Conservation (phyloP, 306 rosid genomes). For the Phaseolus lunatus region DNA sequence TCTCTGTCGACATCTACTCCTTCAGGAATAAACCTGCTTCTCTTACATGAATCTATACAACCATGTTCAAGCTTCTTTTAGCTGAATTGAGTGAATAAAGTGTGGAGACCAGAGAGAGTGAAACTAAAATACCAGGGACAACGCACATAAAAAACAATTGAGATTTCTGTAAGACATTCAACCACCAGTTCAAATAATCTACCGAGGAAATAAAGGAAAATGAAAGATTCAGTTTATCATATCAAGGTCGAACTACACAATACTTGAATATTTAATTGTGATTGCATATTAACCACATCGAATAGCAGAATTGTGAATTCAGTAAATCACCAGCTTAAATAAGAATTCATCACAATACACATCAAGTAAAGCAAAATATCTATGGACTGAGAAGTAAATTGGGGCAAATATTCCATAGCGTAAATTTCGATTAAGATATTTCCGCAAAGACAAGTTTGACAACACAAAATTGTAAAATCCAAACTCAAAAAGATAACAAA, state of each 20-base stretch:
- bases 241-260: not conserved
- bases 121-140: not conserved
- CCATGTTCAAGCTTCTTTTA: not conserved
- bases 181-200: not conserved
- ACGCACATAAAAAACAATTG: not conserved
- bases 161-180: not conserved
- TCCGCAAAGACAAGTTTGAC: conserved; percentile 13
- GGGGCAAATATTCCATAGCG: not conserved
- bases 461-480: conserved; percentile 42
- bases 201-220: not conserved
- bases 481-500: conserved; percentile 35
- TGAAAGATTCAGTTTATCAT: not conserved
- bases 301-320: not conserved
- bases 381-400: no score
- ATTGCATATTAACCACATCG: not conserved
- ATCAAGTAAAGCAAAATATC: no score
- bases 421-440: conserved; percentile 10
- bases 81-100: not conserved
- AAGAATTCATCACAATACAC: not conserved
- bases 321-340: no score
- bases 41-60: no score
- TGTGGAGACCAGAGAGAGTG: not conserved
- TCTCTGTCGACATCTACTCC: no score
- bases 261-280: not conserved
- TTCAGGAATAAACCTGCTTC: no score